Evolutionary conservation across 1,139 yeast genomes (phyloP).

Genomic region (Pichia terricola): DNA sequence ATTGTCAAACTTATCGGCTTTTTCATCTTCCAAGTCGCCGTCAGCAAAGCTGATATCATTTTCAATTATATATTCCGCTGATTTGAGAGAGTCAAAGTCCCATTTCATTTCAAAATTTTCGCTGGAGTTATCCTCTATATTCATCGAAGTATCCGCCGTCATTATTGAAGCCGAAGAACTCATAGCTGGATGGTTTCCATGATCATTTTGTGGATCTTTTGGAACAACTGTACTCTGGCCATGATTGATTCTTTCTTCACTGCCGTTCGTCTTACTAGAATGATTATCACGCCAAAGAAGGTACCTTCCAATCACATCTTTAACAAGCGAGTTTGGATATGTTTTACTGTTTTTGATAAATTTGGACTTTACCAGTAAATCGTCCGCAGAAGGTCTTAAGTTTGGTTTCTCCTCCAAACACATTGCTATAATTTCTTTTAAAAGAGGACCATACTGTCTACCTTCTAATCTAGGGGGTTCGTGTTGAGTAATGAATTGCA

Average conservation of each 20-base stretch:
- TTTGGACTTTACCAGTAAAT: constrained; percentile 56
- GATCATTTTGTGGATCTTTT: neutral
- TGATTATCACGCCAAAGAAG: constrained; percentile 67
- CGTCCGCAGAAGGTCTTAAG: constrained; percentile 84
- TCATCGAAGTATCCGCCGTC: neutral
- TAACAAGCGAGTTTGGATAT: constrained; percentile 49
- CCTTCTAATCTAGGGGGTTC: constrained; percentile 96
- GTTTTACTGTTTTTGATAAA: constrained; percentile 56
- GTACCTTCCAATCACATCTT: constrained; percentile 75
- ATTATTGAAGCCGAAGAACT: constrained; percentile 1
- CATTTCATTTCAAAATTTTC: constrained; percentile 45
- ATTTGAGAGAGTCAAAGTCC: constrained; percentile 76
- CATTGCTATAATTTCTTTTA: constrained; percentile 84
- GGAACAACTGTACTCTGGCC: neutral
- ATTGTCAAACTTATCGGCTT: constrained; percentile 7
- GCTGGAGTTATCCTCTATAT: constrained; percentile 4
- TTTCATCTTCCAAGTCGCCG: constrained; percentile 21
- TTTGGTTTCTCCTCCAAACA: constrained; percentile 91
- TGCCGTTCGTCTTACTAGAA: constrained; percentile 26
- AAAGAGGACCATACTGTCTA: constrained; percentile 58
- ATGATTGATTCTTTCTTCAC: constrained; percentile 8
- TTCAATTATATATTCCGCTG: constrained; percentile 62
- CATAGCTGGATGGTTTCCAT: neutral
- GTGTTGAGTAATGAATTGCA: constrained; percentile 85
- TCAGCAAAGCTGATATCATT: constrained; percentile 31